Base-by-base conservation (phyloP, 768 basidiomycete species). In the Kwoniella botswanensis region DNA sequence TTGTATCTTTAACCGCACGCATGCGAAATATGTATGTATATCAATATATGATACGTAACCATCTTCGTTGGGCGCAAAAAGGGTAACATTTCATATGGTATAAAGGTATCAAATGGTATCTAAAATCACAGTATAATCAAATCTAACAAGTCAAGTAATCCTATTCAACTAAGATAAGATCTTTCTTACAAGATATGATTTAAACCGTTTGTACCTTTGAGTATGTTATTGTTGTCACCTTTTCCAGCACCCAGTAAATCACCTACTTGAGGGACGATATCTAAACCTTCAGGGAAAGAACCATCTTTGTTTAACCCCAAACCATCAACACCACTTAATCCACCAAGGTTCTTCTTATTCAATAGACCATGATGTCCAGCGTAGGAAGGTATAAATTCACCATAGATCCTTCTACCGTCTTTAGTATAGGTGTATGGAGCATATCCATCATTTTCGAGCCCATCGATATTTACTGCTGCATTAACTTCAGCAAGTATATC, bases 291-390 rank as follows among this genome's bases (percentile, higher is more conserved):
- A 22, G 64, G 64, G 52, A 68, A 68, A 21, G 53, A 56, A 5
- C 59, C 50, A 52, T 68, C 50, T 18, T 61, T 61, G 50, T 68
- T 60, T 29, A 68, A 61, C 9, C 67, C 67, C 1, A 68, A 53
- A n/a, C 67, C 67, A 29, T 68, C 24, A 5, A 68, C 67, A n/a
- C 58, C 58, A 24, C 46, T 52, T 10, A 65, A 15, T 18, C 68
- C 62, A 64, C 68, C 55, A 22, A 59, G 57, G 22, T 64, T 18
- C 41, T 35, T 55, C 43, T 55, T 70, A 13, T 54, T 52, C 12
- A 70, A 46, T n/a, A 63, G 18, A 17, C 68, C 54, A 65, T 63
- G 26, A 12, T 35, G 35, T 1, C 35, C 35, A 35, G 35, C 35
- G 35, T 35, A 35, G 35, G 24, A 50, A 55, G 50, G 50, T 6